Evolutionary conservation across 148 eudicot species (phyloP).

Genomic region (Camellia granthamiana): DNA sequence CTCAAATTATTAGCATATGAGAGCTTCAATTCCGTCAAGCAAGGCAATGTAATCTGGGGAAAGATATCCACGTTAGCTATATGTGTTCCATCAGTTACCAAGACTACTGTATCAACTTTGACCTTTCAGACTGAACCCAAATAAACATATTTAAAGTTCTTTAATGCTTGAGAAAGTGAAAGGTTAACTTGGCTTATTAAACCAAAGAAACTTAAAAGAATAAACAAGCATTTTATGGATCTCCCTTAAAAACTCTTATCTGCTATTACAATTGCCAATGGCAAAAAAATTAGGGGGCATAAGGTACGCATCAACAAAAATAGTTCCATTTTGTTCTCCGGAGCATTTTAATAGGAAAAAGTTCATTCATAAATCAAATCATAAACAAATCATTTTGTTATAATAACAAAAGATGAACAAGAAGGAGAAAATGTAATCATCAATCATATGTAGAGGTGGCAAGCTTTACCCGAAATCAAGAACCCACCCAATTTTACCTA

Average conservation of each 20-base stretch:
- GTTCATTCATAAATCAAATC: too few species aligned
- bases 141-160: too few species aligned
- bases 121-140: not conserved
- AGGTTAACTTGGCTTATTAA: not conserved
- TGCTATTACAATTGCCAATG: too few species aligned
- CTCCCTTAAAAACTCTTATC: not conserved
- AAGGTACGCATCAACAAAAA: too few species aligned
- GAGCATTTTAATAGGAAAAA: too few species aligned
- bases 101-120: not conserved
- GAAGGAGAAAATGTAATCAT: not conserved
- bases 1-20: not conserved
- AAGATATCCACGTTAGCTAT: not conserved
- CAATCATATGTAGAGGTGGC: not conserved
- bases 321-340: too few species aligned
- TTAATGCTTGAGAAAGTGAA: not conserved
- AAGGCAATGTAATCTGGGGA: not conserved
- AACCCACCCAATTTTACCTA: too few species aligned
- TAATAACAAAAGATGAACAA: too few species aligned
- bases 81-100: not conserved
- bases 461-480: too few species aligned
- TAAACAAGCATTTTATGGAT: not conserved
- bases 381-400: too few species aligned
- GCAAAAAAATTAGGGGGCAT: too few species aligned
- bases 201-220: not conserved
- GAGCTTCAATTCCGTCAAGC: not conserved